Evolutionary conservation across 2,329 filamentous ascomycete species (phyloP), one percentile per base, ranked within the genome.

Genomic region (Huntiella bhutanensis): DNA sequence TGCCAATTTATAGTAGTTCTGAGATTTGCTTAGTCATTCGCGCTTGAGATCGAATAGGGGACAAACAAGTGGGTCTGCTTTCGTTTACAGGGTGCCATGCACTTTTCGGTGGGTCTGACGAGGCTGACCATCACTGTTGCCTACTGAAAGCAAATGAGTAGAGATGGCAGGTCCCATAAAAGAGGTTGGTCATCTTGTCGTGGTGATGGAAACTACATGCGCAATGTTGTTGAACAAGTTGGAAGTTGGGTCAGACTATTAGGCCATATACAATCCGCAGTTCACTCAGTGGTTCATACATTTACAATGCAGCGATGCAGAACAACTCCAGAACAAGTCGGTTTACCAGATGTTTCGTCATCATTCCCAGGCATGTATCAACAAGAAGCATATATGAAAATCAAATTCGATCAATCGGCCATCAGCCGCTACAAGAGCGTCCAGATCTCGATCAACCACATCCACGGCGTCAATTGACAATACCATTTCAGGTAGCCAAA

Each of bases 1-100:
- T 42, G 37, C 33, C 28, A 0, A 53, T 65, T 62, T 64, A 63
- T 64, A 64, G 52, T 32, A 22, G 28, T 33, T 46, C 16, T n/a
- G 12, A 22, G 22, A 10, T 28, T 8, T 5, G 22, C 7, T 28
- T 28, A 28, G 22, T 28, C 11, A n/a, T 33, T 22, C 4, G 19
- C 7, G 33, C 11, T 4, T 4, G 1, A 7, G 4, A 37, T 17
- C 5, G 13, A 39, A 38, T 49, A 33, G 39, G 38, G 28, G 15
- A n/a, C 12, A 32, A 10, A 41, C 16, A 17, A 12, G 40, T 33
- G 40, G 22, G 40, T 33, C 40, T 28, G 8, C 6, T 28, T 28
- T 28, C 8, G 8, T 28, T 28, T 28, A 28, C 22, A 28, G 22
- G 7, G 22, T 28, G 8, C 7, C 8, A 28, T 28, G 3, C 1